Evolutionary conservation across 176 grass and related monocot species (phyloP), one percentile per base, ranked within the genome.

Genomic region (Echinochloa phyllopogon): DNA sequence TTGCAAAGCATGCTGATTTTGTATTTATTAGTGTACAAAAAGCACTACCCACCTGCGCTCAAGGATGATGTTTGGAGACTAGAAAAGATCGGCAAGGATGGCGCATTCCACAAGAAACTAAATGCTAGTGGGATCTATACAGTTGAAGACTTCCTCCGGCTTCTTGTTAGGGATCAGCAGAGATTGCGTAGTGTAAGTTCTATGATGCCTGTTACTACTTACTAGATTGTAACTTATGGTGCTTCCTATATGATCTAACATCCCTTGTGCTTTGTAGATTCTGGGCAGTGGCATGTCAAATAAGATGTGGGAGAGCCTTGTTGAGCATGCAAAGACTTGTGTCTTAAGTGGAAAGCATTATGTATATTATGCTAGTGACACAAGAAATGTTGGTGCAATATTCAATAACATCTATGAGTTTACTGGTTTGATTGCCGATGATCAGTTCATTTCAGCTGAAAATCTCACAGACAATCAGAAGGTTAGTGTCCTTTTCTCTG

Each of bases 381-480:
- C 92, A 44, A 94, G 89, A 86, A 97, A 75, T 58, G 69, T 86
- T 29, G 87, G 94, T 55, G 94, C 94, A 44, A 92, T 97, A 81
- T 97, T 97, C 83, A 97, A 90, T 87, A 97, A 97, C 84, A 97
- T 97, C 58, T 97, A 92, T 10, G 94, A 97, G 80, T 97, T 97
- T 38, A 84, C 74, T 82, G 94, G 94, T 75, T 80, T 97, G 87
- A 97, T 97, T 81, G 88, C 83, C 40, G 94, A 86, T 50, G 92
- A 88, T 33, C 92, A 94, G 82, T 97, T 94, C 88, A 90, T 90
- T 64, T 97, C 94, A 65, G 87, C 87, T 50, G 94, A 97, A 77
- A 92, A 91, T 65, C 92, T 94, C 21, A 90, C 84, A 5, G 94
- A 97, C 63, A 94, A 85, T 55, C 92, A 94, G 76, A 97, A 89